Conservation (phyloP, 257 asterid genomes). For the Paulownia fortunei region DNA sequence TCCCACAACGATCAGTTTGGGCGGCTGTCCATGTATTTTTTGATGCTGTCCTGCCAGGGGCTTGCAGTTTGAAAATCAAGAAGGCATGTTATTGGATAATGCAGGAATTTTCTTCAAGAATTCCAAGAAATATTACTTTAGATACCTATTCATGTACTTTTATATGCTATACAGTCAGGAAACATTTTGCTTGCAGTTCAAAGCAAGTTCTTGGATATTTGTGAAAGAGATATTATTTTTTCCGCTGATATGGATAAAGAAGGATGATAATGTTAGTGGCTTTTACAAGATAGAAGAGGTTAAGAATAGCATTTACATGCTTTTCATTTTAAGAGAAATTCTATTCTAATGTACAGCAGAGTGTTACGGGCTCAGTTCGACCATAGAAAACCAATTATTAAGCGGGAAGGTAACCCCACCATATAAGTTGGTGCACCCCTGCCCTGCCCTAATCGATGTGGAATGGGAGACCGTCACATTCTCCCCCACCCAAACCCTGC, state of each 20-base stretch:
- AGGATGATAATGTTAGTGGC: neutral
- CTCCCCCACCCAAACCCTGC: too few relatives aligned
- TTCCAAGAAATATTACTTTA: neutral
- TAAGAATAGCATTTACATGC: neutral
- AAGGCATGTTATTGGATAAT: neutral
- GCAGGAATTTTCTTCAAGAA: neutral
- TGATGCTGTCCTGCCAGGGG: neutral
- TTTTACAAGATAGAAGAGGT: neutral
- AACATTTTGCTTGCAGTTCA: neutral
- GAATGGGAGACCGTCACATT: too few relatives aligned
- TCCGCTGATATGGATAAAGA: neutral
- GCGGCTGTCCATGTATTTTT: neutral
- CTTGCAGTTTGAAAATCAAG: neutral
- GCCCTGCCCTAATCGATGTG: too few relatives aligned
- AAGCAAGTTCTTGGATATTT: neutral
- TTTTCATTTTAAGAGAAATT: neutral
- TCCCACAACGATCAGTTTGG: neutral
- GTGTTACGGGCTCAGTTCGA: too few relatives aligned
- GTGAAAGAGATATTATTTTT: neutral
- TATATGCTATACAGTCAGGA: neutral
- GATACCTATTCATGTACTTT: neutral
- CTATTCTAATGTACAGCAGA: neutral
- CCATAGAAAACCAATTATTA: too few relatives aligned
- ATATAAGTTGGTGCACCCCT: too few relatives aligned
- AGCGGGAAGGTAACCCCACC: too few relatives aligned